Percentiles rank a stretch among this genome's conserved stretches.
phyloP scores from a whole-genome alignment of 306 rosid species.

The Vachellia collinsii region DNA sequence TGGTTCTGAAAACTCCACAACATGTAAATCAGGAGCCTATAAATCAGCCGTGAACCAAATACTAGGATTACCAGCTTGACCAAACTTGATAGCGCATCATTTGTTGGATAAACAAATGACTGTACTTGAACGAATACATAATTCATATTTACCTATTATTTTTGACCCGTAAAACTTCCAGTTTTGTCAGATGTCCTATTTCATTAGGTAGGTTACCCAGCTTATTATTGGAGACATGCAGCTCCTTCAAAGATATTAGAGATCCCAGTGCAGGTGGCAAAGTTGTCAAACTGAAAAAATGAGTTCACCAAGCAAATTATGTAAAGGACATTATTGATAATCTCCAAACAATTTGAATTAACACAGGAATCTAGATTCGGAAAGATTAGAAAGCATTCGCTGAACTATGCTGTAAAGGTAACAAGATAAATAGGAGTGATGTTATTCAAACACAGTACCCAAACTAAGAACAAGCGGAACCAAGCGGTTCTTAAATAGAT shows the following conservation, averaged over 20 bases:
- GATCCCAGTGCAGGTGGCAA: constrained; percentile 70
- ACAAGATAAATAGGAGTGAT: constrained; percentile 16
- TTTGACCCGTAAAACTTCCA: constrained; percentile 75
- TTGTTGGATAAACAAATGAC: constrained; percentile 12
- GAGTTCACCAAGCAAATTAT: constrained; percentile 25
- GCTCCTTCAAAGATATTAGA: constrained; percentile 67
- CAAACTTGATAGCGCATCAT: constrained; percentile 19
- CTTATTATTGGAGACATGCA: constrained; percentile 70
- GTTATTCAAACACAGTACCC: constrained; percentile 19
- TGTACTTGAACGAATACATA: constrained; percentile 1
- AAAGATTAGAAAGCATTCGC: constrained; percentile 12
- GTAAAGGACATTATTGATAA: neutral
- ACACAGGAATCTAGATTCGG: constrained; percentile 9
- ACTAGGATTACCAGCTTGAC: neutral
- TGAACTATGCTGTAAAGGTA: constrained; percentile 9
- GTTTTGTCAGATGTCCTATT: constrained; percentile 59
- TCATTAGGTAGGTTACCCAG: constrained; percentile 72
- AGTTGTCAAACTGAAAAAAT: constrained; percentile 62
- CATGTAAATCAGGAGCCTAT: constrained; percentile 25
- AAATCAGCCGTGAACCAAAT: constrained; percentile 15
- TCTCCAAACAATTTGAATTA: constrained; percentile 18
- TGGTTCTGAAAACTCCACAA: constrained; percentile 28
- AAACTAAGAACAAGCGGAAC: constrained; percentile 19
- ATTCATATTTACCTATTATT: constrained; percentile 65
- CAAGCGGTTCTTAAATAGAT: neutral